phyloP scores from a whole-genome alignment of 345 rosid genomes.

The Eucalyptus sp. region DNA sequence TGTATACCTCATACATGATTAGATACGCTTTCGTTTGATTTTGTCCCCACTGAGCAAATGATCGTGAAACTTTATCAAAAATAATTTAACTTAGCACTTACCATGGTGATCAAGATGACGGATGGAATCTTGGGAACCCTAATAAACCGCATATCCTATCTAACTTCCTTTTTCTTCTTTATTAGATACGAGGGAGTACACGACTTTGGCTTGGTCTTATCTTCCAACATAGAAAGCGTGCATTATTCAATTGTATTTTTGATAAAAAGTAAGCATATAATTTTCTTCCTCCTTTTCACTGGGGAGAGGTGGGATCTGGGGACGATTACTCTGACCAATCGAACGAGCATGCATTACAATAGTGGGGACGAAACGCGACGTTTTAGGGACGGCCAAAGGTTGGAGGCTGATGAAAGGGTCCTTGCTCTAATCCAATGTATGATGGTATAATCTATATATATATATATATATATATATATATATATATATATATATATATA shows the following conservation, averaged over 20 bases:
- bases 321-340: not conserved
- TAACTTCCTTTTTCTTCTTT: not conserved
- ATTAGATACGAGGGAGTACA: not conserved
- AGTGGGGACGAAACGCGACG: not conserved
- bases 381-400: not conserved
- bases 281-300: not conserved
- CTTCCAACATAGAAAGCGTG: not conserved
- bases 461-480: not conserved
- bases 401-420: not conserved
- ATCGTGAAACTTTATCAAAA: not conserved
- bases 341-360: not conserved
- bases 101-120: not conserved
- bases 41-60: not conserved
- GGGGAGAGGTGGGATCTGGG: not conserved
- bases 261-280: not conserved
- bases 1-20: not conserved
- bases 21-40: not conserved
- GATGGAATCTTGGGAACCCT: not conserved
- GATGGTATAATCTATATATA: not conserved
- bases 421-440: not conserved
- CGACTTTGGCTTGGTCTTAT: not conserved
- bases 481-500: no score
- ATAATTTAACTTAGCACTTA: not conserved
- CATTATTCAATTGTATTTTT: not conserved
- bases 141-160: not conserved